Base-by-base conservation (phyloP, 768 basidiomycete species). In the Tylopilus plumbeoviolaceoides region DNA sequence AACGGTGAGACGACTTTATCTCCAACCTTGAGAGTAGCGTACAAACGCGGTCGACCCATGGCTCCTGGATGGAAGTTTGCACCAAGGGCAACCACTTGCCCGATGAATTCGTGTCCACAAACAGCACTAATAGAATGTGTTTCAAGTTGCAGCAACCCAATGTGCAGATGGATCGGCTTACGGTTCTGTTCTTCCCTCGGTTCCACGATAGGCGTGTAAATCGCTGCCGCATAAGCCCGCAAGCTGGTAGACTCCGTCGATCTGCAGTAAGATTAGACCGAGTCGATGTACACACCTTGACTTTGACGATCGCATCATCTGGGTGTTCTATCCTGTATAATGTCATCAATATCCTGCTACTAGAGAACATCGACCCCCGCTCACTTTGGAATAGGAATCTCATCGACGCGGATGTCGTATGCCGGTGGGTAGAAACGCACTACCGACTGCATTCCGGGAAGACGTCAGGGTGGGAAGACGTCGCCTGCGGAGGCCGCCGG, bases 1-100 rank as follows among this genome's bases (percentile, higher is more conserved):
- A 91, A 91, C 3, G 90, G 87, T 1, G 87, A 83, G 21, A 91
- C 82, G 14, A 91, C 85, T 61, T 82, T 86, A 63, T 91, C 85
- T 6, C 88, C 89, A 7, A 88, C 67, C 50, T 76, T 80, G 48
- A 91, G 74, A 21, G 71, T 79, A 0, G 82, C 73, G 56, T 91
- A 90, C 17, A 89, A 70, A 23, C 65, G 62, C 1, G 89, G 87
- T 44, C 89, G 75, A 41, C 76, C 81, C 40, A 72, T 57, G 5
- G 61, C 67, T 8, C 64, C 67, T 7, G 69, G 59, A 5, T 72
- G 72, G 61, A 82, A 90, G 59, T 72, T 83, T 21, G 76, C 70
- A 35, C 88, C 89, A 8, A 91, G 76, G 11, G 78, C 78, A 21
- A 86, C 70, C 15, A 91, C 78, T 64, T 84, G 80, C 20, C 90